Conservation (phyloP, 2,329 filamentous ascomycete genomes). For the Clonostachys solani region DNA sequence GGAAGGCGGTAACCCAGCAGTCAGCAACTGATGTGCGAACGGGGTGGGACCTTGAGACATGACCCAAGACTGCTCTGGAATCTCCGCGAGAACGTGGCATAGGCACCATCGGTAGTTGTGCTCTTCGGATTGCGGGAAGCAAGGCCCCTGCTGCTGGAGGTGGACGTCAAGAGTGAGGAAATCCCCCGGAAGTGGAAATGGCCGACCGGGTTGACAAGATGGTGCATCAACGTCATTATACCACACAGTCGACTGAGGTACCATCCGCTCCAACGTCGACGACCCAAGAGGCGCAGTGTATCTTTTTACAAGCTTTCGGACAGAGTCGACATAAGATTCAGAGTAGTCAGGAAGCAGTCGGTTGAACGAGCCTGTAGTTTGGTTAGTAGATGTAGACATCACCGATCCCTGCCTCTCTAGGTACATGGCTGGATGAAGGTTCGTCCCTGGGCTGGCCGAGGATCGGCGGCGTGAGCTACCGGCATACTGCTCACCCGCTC, state of each 20-base stretch:
- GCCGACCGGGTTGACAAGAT: conserved; percentile 7
- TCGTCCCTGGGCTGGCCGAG: neutral
- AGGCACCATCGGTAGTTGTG: conserved; percentile 19
- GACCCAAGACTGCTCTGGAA: conserved; percentile 20
- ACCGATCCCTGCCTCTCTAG: neutral
- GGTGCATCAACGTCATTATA: conserved; percentile 19
- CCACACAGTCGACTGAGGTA: conserved; percentile 10
- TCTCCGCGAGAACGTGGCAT: conserved; percentile 16
- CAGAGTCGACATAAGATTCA: conserved; percentile 25
- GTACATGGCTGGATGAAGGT: neutral
- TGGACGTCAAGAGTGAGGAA: conserved; percentile 32
- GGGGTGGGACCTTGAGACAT: conserved; percentile 13
- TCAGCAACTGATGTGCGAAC: conserved; percentile 8
- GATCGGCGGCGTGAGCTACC: neutral
- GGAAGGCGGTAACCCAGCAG: neutral
- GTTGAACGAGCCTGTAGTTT: conserved; percentile 27
- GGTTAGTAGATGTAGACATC: conserved; percentile 30
- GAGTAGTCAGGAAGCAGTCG: conserved; percentile 23
- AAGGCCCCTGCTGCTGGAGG: conserved; percentile 6
- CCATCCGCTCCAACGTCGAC: too few relatives aligned
- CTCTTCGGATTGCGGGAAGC: conserved; percentile 9
- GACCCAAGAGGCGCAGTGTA: conserved; percentile 21
- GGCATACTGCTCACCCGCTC: neutral
- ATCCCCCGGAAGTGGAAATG: conserved; percentile 41
- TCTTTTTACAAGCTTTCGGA: conserved; percentile 30